phyloP scores from a whole-genome alignment of 2,329 filamentous ascomycete species.

The Colletotrichum shisoi region DNA sequence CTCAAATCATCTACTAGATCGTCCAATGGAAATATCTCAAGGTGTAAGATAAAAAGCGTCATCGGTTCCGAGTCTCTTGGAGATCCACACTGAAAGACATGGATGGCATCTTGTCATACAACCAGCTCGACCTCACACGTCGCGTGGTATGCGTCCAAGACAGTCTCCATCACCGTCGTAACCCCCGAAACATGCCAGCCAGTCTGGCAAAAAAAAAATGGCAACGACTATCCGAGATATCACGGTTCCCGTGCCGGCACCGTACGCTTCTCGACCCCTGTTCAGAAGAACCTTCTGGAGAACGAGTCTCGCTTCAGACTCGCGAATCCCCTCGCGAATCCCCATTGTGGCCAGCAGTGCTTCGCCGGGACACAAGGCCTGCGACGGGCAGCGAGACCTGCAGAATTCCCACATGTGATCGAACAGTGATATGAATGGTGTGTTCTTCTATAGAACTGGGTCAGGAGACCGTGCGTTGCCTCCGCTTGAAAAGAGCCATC shows the following conservation, averaged over 20 bases:
- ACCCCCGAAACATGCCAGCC: neutral
- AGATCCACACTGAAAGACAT: neutral
- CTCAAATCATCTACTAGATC: neutral
- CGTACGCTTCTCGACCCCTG: neutral
- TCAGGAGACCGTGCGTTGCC: neutral
- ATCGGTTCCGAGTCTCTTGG: neutral
- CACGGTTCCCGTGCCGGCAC: neutral
- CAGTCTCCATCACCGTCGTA: neutral
- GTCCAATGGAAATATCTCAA: neutral
- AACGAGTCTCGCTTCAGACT: neutral
- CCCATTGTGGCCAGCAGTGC: neutral
- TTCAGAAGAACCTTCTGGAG: neutral
- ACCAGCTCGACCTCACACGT: neutral
- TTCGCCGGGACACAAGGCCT: neutral
- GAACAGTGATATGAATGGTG: neutral
- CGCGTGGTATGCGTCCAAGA: neutral
- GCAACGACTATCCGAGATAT: neutral
- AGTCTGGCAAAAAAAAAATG: neutral
- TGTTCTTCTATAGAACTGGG: neutral
- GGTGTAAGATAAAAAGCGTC: no score
- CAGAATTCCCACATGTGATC: neutral
- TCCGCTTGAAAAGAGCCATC: neutral
- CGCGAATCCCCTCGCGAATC: neutral
- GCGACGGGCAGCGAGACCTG: neutral
- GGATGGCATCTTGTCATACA: neutral